phyloP scores from a whole-genome alignment of 1,284 basidiomycete genomes.

The Pseudozyma pruni region DNA sequence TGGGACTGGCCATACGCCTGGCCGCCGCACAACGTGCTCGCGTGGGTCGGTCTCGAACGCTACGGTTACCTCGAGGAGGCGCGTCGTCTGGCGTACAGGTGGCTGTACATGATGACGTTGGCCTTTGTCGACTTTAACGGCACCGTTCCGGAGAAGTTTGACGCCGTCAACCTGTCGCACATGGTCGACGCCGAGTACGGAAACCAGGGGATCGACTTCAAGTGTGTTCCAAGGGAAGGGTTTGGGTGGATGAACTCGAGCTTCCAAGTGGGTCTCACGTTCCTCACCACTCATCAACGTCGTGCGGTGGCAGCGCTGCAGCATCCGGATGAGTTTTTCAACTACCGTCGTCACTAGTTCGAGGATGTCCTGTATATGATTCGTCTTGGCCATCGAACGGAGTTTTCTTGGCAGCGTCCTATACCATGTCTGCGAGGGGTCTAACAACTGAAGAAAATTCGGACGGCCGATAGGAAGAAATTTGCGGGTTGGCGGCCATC shows the following conservation, averaged over 20 bases:
- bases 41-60: slow-evolving; percentile 95
- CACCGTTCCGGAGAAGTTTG: slow-evolving; percentile 97
- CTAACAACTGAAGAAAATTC: slow-evolving; percentile 2
- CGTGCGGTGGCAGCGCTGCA: slow-evolving; percentile 92
- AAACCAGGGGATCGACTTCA: slow-evolving; percentile 97
- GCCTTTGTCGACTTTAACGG: slow-evolving; percentile 84
- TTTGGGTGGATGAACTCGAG: slow-evolving; percentile 83
- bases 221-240: slow-evolving; percentile 85
- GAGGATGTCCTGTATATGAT: no score
- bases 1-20: slow-evolving; percentile 79
- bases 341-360: slow-evolving; percentile 31
- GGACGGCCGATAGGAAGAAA: slow-evolving; percentile 40
- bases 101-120: slow-evolving; percentile 83
- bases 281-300: slow-evolving; percentile 90
- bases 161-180: slow-evolving; percentile 92
- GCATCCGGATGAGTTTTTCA: slow-evolving; percentile 87
- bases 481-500: slow-evolving; percentile 16
- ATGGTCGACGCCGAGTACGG: slow-evolving; percentile 98
- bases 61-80: slow-evolving; percentile 96
- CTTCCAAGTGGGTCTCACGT: slow-evolving; percentile 87
- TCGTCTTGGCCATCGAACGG: no score
- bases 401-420: slow-evolving; percentile 1
- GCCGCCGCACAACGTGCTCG: slow-evolving; percentile 81
- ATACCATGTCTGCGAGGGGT: not conserved
- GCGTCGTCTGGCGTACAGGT: slow-evolving; percentile 90